Evolutionary conservation across 2,329 filamentous ascomycete species (phyloP).

Genomic region (Botryotinia calthae): DNA sequence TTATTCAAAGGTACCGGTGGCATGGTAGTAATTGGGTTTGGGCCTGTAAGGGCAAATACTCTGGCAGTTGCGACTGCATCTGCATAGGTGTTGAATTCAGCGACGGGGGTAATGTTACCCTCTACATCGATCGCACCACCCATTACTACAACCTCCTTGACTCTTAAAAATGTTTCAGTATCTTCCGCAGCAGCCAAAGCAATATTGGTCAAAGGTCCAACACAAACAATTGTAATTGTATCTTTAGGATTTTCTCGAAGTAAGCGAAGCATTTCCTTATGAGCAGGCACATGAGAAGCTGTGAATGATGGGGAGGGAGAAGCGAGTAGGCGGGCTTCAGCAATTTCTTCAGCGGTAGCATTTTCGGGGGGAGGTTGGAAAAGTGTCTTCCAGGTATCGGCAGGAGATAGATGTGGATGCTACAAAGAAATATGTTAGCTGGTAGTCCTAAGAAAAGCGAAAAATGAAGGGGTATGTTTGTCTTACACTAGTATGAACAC

Average conservation of each 20-base stretch:
- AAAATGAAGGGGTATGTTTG: background rate
- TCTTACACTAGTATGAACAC: conserved; percentile 61
- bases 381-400: conserved; percentile 70
- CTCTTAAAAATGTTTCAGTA: conserved; percentile 81
- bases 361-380: conserved; percentile 51
- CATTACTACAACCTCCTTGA: conserved; percentile 94
- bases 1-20: conserved; percentile 60
- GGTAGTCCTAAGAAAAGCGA: background rate
- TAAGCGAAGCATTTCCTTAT: conserved; percentile 86
- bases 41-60: conserved; percentile 74
- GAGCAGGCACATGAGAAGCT: conserved; percentile 69
- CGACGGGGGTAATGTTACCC: conserved; percentile 82
- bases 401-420: conserved; percentile 71
- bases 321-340: conserved; percentile 36
- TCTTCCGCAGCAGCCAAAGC: conserved; percentile 86
- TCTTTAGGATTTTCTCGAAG: conserved; percentile 77
- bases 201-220: conserved; percentile 92
- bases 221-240: conserved; percentile 83
- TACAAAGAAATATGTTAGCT: conserved; percentile 37
- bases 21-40: conserved; percentile 73
- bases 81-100: conserved; percentile 95
- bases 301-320: conserved; percentile 59
- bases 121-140: conserved; percentile 76
- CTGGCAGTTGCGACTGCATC: conserved; percentile 76
- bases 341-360: conserved; percentile 47